These are phyloP conservation scores for Blastosporella zonata DNA, from an alignment of 1,284 basidiomycete genomes.

Conservation along the genomic window DNA sequence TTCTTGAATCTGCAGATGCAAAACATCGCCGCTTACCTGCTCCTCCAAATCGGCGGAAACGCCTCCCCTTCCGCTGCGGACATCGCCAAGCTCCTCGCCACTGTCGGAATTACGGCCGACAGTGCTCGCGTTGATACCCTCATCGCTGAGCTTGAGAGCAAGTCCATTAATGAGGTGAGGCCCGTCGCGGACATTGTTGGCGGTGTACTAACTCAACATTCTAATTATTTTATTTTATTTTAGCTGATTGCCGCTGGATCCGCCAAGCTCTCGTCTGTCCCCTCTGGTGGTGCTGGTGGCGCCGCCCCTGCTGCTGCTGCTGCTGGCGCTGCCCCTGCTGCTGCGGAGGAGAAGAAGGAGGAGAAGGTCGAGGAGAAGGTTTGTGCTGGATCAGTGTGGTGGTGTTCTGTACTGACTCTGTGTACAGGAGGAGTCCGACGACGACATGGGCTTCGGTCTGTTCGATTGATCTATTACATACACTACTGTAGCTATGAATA, in stretches of 20 bases:
- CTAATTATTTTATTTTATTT: not conserved
- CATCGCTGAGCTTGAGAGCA: slow-evolving; percentile 91
- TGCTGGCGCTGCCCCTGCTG: slow-evolving; percentile 58
- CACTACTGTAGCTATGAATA: slow-evolving; percentile 10
- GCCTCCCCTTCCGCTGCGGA: slow-evolving; percentile 84
- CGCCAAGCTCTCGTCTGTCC: slow-evolving; percentile 91
- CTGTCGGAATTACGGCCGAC: slow-evolving; percentile 91
- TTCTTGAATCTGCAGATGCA: slow-evolving; percentile 66
- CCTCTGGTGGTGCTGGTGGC: slow-evolving; percentile 73
- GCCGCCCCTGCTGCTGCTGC: slow-evolving; percentile 50
- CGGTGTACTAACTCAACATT: not conserved
- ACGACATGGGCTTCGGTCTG: slow-evolving; percentile 93
- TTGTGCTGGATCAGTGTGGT: slow-evolving; percentile 20
- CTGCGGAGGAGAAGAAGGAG: slow-evolving; percentile 68
- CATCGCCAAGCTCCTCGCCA: slow-evolving; percentile 85
- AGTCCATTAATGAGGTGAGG: slow-evolving; percentile 80
- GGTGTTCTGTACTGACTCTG: slow-evolving; percentile 17
- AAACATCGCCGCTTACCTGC: slow-evolving; percentile 96
- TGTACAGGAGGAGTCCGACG: slow-evolving; percentile 79
- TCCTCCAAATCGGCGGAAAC: slow-evolving; percentile 96
- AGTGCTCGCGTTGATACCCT: slow-evolving; percentile 82
- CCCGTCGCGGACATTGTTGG: not conserved
- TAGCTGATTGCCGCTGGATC: slow-evolving; percentile 93
- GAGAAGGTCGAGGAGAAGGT: slow-evolving; percentile 83
- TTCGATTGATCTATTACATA: slow-evolving; percentile 68